Conservation (phyloP, 2,329 filamentous ascomycete genomes). For the Trichoderma oligosporum region DNA sequence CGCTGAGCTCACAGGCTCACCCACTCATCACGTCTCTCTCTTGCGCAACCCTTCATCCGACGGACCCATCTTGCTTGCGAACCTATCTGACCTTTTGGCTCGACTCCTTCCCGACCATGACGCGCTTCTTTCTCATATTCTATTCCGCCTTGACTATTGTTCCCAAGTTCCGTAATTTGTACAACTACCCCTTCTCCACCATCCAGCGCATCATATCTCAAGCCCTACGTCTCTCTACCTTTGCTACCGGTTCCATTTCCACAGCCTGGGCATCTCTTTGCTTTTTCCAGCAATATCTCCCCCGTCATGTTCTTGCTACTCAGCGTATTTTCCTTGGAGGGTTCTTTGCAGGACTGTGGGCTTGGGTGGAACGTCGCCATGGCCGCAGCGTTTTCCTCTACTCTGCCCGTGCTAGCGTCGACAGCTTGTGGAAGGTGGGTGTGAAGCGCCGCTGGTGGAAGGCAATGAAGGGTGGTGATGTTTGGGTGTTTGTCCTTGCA, state of each 20-base stretch:
- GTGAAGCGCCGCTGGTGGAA: constrained; percentile 86
- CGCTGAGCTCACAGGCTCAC: constrained; percentile 79
- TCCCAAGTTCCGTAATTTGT: constrained; percentile 62
- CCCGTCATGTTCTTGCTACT: constrained; percentile 68
- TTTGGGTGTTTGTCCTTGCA: constrained; percentile 75
- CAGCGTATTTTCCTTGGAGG: constrained; percentile 89
- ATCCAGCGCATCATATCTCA: constrained; percentile 63
- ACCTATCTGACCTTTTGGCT: constrained; percentile 88
- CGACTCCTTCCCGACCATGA: constrained; percentile 72
- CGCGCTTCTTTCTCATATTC: constrained; percentile 72
- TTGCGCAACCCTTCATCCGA: constrained; percentile 84
- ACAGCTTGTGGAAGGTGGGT: constrained; percentile 90
- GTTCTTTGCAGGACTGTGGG: constrained; percentile 80
- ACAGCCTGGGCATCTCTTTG: constrained; percentile 87
- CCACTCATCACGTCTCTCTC: constrained; percentile 80
- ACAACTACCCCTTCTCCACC: constrained; percentile 64
- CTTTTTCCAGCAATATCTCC: constrained; percentile 77
- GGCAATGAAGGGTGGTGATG: constrained; percentile 76
- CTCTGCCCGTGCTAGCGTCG: constrained; percentile 70
- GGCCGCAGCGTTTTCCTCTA: constrained; percentile 73
- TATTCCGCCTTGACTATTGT: constrained; percentile 66
- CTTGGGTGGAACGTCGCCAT: constrained; percentile 65
- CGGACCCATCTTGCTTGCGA: constrained; percentile 80
- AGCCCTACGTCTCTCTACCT: constrained; percentile 71
- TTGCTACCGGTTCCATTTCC: constrained; percentile 74